Conservation (phyloP, 768 basidiomycete genomes). For the Dictyophora rubrovolvata region DNA sequence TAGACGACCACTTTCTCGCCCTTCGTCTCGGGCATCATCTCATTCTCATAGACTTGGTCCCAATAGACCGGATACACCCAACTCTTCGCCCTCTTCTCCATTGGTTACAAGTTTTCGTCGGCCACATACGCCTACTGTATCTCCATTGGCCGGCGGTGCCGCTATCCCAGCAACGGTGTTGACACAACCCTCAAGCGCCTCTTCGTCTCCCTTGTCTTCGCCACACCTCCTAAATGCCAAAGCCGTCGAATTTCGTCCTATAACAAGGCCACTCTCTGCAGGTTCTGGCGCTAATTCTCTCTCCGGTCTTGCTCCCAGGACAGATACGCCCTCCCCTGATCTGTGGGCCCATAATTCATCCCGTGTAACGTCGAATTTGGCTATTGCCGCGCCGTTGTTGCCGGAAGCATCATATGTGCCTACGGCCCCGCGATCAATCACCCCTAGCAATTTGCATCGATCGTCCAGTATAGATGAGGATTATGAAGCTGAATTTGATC, state of each 20-base stretch:
- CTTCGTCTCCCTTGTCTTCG: constrained; percentile 75
- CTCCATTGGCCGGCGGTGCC: constrained; percentile 57
- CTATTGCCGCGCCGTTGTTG: constrained; percentile 83
- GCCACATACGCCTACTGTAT: constrained; percentile 71
- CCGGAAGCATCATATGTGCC: constrained; percentile 43
- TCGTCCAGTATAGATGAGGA: constrained; percentile 45
- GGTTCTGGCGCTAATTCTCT: constrained; percentile 50
- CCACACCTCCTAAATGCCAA: constrained; percentile 84
- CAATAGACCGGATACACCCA: constrained; percentile 66
- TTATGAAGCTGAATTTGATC: constrained; percentile 82
- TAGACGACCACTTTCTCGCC: constrained; percentile 67
- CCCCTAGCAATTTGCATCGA: constrained; percentile 63
- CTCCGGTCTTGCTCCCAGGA: constrained; percentile 32
- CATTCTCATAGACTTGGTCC: constrained; percentile 53
- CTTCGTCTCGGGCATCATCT: constrained; percentile 69
- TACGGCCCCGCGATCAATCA: constrained; percentile 41
- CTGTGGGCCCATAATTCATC: constrained; percentile 65
- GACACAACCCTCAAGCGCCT: constrained; percentile 58
- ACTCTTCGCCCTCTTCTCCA: constrained; percentile 66
- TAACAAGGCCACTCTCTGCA: constrained; percentile 69
- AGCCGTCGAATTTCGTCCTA: constrained; percentile 81
- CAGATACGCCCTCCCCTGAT: constrained; percentile 83
- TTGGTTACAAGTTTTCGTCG: constrained; percentile 63
- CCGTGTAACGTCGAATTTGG: constrained; percentile 72
- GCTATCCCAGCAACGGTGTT: constrained; percentile 38